Evolutionary conservation across 2,329 filamentous ascomycete species (phyloP).

Genomic region (Pseudogymnoascus sp.): DNA sequence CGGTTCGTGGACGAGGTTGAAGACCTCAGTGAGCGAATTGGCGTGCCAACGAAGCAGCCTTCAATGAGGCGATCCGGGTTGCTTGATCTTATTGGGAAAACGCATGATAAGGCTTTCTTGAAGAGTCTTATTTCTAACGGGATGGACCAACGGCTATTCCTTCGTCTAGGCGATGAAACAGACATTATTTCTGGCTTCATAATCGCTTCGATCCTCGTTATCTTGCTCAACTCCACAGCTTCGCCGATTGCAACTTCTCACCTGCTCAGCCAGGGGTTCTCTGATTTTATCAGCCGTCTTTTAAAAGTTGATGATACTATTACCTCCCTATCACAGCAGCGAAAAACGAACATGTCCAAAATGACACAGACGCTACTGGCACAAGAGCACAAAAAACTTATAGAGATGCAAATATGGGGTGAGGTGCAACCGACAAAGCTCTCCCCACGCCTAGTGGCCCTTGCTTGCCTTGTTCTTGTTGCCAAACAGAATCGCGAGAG

Average conservation of each 20-base stretch:
- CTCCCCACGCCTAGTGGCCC: conserved; percentile 55
- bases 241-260: conserved; percentile 53
- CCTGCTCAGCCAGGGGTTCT: conserved; percentile 47
- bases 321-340: conserved; percentile 52
- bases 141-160: conserved; percentile 61
- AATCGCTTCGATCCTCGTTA: conserved; percentile 55
- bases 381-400: conserved; percentile 46
- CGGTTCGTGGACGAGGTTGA: conserved; percentile 60
- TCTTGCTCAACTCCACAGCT: conserved; percentile 53
- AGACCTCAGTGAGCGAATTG: conserved; percentile 55
- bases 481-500: conserved; percentile 43
- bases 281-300: conserved; percentile 48
- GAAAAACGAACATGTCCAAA: conserved; percentile 62
- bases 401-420: conserved; percentile 54
- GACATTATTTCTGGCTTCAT: conserved; percentile 58
- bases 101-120: conserved; percentile 56
- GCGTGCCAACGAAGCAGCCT: conserved; percentile 39
- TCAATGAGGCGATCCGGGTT: conserved; percentile 52
- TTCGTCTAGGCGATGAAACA: conserved; percentile 49
- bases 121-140: conserved; percentile 68
- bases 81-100: conserved; percentile 52
- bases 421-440: conserved; percentile 42
- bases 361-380: conserved; percentile 50
- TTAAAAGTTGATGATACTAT: conserved; percentile 51
- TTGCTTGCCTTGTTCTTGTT: conserved; percentile 57